Evolutionary conservation across 2,329 filamentous ascomycete genomes (phyloP).

Genomic region (Monosporascus ibericus): DNA sequence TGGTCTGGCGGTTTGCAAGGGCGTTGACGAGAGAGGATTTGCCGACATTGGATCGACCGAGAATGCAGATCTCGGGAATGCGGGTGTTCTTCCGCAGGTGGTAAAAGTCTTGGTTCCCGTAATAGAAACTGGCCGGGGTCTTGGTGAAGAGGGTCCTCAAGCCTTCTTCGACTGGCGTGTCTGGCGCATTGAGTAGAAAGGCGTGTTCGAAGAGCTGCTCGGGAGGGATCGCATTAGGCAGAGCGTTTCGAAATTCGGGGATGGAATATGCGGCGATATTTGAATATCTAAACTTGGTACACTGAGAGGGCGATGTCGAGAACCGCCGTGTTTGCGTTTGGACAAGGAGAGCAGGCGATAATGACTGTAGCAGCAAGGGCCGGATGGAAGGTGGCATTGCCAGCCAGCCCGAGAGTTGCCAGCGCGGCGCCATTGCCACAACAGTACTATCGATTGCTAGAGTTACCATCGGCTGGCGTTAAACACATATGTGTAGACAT

Average conservation of each 20-base stretch:
- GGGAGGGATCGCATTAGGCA: slow-evolving; percentile 19
- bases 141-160: slow-evolving; percentile 19
- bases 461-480: neutral
- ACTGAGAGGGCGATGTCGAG: slow-evolving; percentile 4
- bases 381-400: slow-evolving; percentile 22
- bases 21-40: slow-evolving; percentile 87
- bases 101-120: slow-evolving; percentile 30
- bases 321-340: slow-evolving; percentile 2
- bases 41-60: slow-evolving; percentile 84
- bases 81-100: slow-evolving; percentile 45
- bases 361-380: slow-evolving; percentile 10
- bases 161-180: slow-evolving; percentile 16
- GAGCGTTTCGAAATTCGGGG: slow-evolving; percentile 18
- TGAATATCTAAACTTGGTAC: slow-evolving; percentile 8
- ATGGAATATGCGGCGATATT: slow-evolving; percentile 22
- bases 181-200: slow-evolving; percentile 12
- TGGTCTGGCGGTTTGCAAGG: slow-evolving; percentile 55
- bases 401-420: slow-evolving; percentile 17
- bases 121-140: slow-evolving; percentile 19
- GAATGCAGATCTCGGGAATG: slow-evolving; percentile 62
- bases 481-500: no score
- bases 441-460: neutral
- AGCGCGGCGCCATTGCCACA: slow-evolving; percentile 9
- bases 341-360: neutral
- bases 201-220: slow-evolving; percentile 26